Base-by-base conservation (phyloP, 2,329 filamentous ascomycete genomes). In the Clarireedia paspali region DNA sequence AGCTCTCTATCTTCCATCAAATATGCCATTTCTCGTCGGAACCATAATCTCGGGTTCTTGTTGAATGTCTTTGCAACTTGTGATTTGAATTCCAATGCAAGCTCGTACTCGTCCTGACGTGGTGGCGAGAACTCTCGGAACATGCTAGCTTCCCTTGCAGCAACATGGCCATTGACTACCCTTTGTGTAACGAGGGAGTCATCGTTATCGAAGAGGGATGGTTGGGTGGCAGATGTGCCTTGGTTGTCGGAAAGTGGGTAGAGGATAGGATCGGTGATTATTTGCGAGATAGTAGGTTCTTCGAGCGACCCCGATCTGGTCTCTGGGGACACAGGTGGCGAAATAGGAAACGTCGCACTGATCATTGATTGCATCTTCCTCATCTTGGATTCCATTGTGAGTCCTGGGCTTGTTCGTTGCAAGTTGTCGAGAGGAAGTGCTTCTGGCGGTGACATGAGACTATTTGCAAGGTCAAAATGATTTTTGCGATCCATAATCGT, bases 401-500 rank as follows among this genome's bases (percentile, higher is more conserved):
- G 56, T 57, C 50, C 50, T 48, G 47, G 59, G 27, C 56, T 40
- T 20, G 55, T 42, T 20, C 39, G 56, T 20, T 55, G 40, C 67
- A 83, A 84, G 63, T 70, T 80, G 60, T 84, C 81, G 40, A 73
- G 70, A 49, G 74, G 75, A 36, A 74, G 67, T n/a, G 73, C 72
- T 39, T 84, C 81, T 23, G 82, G 82, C 34, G 82, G 82, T 23
- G 82, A 85, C 77, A 85, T 83, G 57, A 85, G 71, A 59, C 73
- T 83, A 71, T 77, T 73, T 52, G 59, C 52, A 30, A 63, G 57
- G 12, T 64, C 60, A 56, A 66, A 63, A 38, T 55, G 56, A 46
- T 57, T 56, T 47, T 66, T 63, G 50, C 48, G 61, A 15, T 64
- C 58, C 62, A 66, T 64, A 34, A 59, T 64, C 51, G 57, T 56